Evolutionary conservation across 371 early-diverging fungal species (phyloP).

Genomic region (Aphelidium insulamus): DNA sequence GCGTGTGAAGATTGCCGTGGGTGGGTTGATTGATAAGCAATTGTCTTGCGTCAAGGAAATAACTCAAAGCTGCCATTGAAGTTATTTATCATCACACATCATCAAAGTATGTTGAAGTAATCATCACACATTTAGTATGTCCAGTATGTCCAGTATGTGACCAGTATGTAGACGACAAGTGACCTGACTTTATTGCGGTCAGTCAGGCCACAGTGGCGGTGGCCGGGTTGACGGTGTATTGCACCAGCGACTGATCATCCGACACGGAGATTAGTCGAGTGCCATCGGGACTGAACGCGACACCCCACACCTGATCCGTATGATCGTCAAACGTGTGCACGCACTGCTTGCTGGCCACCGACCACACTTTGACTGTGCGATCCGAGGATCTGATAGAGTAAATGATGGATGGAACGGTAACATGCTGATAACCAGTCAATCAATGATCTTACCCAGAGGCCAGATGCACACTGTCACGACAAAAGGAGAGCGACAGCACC

Average conservation of each 20-base stretch:
- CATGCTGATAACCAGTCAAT: background rate
- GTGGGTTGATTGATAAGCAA: too few species aligned
- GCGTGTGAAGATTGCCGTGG: too few species aligned
- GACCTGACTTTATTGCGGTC: too few species aligned
- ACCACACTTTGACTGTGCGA: conserved; percentile 27
- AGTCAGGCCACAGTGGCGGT: too few species aligned
- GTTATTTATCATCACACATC: too few species aligned
- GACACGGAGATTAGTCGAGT: conserved; percentile 16
- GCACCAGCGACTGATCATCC: conserved; percentile 13
- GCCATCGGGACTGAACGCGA: conserved; percentile 24
- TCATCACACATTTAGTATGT: too few species aligned
- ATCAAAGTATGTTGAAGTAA: too few species aligned
- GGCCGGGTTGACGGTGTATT: too few species aligned
- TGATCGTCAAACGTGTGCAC: conserved; percentile 26
- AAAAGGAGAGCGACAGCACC: conserved; percentile 17
- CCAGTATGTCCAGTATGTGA: too few species aligned
- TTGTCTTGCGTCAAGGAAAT: too few species aligned
- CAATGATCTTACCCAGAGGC: conserved; percentile 14
- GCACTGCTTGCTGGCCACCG: conserved; percentile 15
- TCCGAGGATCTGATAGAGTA: conserved; percentile 9
- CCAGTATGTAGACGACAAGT: too few species aligned
- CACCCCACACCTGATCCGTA: conserved; percentile 25
- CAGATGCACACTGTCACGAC: conserved; percentile 16
- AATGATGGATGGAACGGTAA: background rate
- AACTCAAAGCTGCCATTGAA: too few species aligned